Evolutionary conservation across 2,329 filamentous ascomycete genomes (phyloP).

Genomic region (Torrubiellomyces zombiae): DNA sequence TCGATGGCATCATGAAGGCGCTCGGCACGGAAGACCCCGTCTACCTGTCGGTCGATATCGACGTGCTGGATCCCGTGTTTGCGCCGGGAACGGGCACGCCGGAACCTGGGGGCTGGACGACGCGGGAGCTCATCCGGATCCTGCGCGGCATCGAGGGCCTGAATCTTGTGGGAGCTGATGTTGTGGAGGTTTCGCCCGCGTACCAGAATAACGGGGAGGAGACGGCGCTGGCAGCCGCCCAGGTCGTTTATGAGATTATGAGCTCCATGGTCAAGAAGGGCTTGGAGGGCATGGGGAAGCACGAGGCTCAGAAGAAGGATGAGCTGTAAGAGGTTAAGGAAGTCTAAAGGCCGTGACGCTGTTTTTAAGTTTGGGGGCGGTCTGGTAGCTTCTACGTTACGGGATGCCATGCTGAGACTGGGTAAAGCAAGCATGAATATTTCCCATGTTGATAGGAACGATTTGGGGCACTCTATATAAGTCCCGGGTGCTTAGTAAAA

Average conservation of each 20-base stretch:
- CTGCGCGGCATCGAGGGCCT: slow-evolving; percentile 65
- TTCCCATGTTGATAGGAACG: too few relatives aligned
- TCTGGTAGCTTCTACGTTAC: too few relatives aligned
- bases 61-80: slow-evolving; percentile 58
- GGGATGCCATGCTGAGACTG: too few relatives aligned
- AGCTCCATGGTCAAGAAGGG: slow-evolving; percentile 52
- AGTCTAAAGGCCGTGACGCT: too few relatives aligned
- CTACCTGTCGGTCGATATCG: slow-evolving; percentile 68
- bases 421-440: too few relatives aligned
- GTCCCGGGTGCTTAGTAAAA: too few relatives aligned
- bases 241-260: slow-evolving; percentile 74
- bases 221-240: slow-evolving; percentile 67
- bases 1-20: slow-evolving; percentile 50
- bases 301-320: slow-evolving; percentile 15
- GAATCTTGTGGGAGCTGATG: slow-evolving; percentile 77
- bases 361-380: too few relatives aligned
- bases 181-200: slow-evolving; percentile 70
- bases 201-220: slow-evolving; percentile 70
- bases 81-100: slow-evolving; percentile 70
- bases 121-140: slow-evolving; percentile 70
- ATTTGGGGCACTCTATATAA: too few relatives aligned
- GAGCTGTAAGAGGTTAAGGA: slow-evolving; percentile 25
- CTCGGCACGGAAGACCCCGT: slow-evolving; percentile 65
- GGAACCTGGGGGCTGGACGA: slow-evolving; percentile 84
- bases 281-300: slow-evolving; percentile 19